phyloP scores from a whole-genome alignment of 805 yeast species.

The Debaryomyces tyrocola region DNA sequence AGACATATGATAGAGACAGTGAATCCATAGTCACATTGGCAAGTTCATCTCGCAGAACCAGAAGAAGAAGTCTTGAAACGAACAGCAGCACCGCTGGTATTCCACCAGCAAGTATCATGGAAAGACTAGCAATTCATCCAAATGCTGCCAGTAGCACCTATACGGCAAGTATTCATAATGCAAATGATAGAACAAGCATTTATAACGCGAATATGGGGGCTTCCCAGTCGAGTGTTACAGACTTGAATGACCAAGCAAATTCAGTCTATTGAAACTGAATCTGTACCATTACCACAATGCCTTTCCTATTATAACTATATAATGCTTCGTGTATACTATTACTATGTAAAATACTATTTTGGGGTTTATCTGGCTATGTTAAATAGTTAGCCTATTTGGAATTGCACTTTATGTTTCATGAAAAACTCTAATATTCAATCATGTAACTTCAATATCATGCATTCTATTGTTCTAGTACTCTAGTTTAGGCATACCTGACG shows the following conservation, averaged over 20 bases:
- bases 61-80: constrained; percentile 48
- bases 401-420: no score
- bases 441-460: no score
- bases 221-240: constrained; percentile 7
- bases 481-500: no score
- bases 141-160: constrained; percentile 26
- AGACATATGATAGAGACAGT: constrained; percentile 34
- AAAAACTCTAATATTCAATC: no score
- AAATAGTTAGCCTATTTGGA: no score
- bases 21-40: constrained; percentile 46
- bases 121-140: constrained; percentile 42
- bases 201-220: constrained; percentile 6
- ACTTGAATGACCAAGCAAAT: constrained; percentile 5
- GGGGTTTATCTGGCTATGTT: no score
- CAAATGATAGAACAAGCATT: constrained; percentile 7
- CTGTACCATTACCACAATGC: no score
- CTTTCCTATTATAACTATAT: no score
- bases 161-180: constrained; percentile 14
- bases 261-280: neutral
- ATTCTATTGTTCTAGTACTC: no score
- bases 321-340: no score
- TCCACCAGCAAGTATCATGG: constrained; percentile 72
- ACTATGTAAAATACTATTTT: no score
- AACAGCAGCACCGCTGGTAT: constrained; percentile 69
- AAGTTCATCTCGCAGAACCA: constrained; percentile 35